Conservation (phyloP, 2,329 filamentous ascomycete species). For the Colletotrichum euphorbiae region DNA sequence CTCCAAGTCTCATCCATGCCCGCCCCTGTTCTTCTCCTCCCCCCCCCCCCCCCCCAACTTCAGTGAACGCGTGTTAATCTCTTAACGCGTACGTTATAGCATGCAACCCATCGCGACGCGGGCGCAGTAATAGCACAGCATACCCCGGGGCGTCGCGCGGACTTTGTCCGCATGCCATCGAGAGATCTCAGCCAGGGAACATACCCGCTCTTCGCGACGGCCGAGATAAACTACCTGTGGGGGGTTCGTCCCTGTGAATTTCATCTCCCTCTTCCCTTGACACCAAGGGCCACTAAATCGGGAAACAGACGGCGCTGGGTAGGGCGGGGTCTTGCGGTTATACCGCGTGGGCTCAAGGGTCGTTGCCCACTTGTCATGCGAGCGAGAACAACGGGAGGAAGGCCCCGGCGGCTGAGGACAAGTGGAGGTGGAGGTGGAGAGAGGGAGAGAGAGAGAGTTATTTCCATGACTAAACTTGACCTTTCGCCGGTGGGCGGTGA, state of each 20-base stretch:
- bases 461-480: not conserved
- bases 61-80: not conserved
- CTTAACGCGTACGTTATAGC: not conserved
- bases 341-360: no score
- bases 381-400: not conserved
- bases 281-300: not conserved
- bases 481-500: not conserved
- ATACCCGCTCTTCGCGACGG: not conserved
- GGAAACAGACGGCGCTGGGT: not conserved
- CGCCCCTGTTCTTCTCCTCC: not conserved
- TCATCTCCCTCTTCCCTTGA: not conserved
- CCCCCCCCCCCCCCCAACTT: not conserved
- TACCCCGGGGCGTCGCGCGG: not conserved
- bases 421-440: not conserved
- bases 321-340: not conserved
- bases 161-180: not conserved
- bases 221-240: not conserved
- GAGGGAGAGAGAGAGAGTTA: not conserved
- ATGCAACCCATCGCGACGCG: no score
- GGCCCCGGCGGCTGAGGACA: not conserved
- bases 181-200: not conserved
- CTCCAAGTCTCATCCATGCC: constrained; percentile 1
- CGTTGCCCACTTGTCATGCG: not conserved
- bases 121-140: not conserved
- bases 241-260: not conserved